Conservation (phyloP, 2,329 filamentous ascomycete genomes). For the Claviceps spartinae region DNA sequence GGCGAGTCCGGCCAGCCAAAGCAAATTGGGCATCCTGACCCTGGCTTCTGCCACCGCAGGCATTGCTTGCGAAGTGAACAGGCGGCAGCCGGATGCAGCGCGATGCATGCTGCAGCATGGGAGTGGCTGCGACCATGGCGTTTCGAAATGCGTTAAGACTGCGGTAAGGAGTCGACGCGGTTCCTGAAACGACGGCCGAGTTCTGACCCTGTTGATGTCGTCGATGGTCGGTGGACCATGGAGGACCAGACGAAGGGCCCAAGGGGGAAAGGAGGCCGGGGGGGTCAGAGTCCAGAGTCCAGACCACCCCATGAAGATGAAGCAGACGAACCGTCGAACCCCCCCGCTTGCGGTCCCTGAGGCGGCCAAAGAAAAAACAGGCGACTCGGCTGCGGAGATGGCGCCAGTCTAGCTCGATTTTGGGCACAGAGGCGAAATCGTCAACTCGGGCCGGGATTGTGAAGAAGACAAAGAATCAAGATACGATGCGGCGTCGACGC, state of each 20-base stretch:
- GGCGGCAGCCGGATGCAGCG: not conserved
- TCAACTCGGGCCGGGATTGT: no score
- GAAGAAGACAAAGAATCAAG: no score
- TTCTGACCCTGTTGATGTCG: not conserved
- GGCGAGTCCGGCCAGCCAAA: not conserved
- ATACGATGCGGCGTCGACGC: not conserved
- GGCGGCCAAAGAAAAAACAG: not conserved
- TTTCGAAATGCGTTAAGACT: constrained; percentile 16
- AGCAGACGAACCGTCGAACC: no score
- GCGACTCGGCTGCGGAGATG: not conserved
- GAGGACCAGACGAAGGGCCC: not conserved
- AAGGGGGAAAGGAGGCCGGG: no score
- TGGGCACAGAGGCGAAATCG: constrained; percentile 1
- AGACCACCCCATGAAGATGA: no score
- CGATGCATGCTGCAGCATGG: constrained; percentile 5
- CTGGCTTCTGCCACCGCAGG: not conserved
- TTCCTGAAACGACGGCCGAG: constrained; percentile 15
- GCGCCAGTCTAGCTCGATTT: not conserved
- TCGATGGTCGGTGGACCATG: not conserved
- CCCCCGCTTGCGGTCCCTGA: no score
- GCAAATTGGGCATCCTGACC: not conserved
- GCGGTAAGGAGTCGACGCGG: constrained; percentile 15
- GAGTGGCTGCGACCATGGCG: constrained; percentile 7
- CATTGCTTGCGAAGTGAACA: not conserved
- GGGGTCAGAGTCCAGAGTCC: no score